Percentiles rank a stretch among this genome's conserved stretches.
Evolutionary conservation across 208 protist genomes (phyloP).

Genomic region (Trypanosomatidae sp.): DNA sequence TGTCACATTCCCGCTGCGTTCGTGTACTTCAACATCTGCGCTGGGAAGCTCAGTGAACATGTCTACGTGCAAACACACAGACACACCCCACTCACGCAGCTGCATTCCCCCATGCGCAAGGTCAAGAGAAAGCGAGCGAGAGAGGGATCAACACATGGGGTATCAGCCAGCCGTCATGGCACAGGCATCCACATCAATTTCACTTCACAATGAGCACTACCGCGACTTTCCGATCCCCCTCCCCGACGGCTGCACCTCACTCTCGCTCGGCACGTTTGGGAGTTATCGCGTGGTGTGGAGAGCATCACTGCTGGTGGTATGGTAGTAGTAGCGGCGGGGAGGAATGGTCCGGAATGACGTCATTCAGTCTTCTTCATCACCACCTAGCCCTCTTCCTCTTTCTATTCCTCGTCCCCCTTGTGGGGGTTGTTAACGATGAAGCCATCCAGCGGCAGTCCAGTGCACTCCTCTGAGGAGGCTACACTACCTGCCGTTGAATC

Average conservation of each 20-base stretch:
- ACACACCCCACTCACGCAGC: conserved; percentile 4
- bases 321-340: not conserved
- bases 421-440: not conserved
- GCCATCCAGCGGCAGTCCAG: not conserved
- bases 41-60: not conserved
- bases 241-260: not conserved
- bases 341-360: not conserved
- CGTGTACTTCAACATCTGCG: too few relatives aligned
- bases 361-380: not conserved
- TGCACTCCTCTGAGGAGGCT: not conserved
- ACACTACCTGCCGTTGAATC: not conserved
- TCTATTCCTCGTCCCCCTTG: conserved; percentile 2
- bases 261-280: not conserved
- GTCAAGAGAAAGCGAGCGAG: not conserved
- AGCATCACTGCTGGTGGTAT: not conserved
- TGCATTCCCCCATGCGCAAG: not conserved
- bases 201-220: not conserved
- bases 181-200: not conserved
- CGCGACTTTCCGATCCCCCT: too few relatives aligned
- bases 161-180: not conserved
- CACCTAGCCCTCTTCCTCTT: conserved; percentile 2
- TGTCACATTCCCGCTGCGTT: too few relatives aligned
- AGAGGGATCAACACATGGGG: not conserved
- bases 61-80: conserved; percentile 1
- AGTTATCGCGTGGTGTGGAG: not conserved